phyloP scores from a whole-genome alignment of 2,329 filamentous ascomycete genomes.

The Stachybotrys chartarum region DNA sequence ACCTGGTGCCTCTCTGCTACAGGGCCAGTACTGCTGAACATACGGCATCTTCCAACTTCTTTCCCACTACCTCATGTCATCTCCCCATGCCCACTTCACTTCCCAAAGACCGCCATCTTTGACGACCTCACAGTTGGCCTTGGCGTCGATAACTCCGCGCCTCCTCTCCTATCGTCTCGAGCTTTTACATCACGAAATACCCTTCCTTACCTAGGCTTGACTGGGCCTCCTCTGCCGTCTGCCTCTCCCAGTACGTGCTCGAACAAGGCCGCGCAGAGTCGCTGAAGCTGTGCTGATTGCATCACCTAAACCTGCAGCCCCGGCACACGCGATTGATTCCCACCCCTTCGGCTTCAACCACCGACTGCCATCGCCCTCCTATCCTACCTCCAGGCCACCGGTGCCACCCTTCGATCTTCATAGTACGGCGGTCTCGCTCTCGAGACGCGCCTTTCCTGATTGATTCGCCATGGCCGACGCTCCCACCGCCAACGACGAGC shows the following conservation, averaged over 20 bases:
- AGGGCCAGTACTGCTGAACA: too few species aligned
- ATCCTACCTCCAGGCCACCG: conserved; percentile 11
- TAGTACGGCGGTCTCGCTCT: conserved; percentile 10
- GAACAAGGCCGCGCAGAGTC: conserved; percentile 16
- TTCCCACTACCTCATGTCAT: not conserved
- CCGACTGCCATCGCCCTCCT: conserved; percentile 14
- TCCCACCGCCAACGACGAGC: conserved; percentile 90
- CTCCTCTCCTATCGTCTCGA: not conserved
- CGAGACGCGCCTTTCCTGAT: conserved; percentile 22
- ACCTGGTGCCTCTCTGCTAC: too few species aligned
- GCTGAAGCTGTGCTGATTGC: conserved; percentile 13
- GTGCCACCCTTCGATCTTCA: conserved; percentile 9
- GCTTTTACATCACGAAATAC: too few species aligned
- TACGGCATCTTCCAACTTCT: not conserved
- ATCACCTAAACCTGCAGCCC: conserved; percentile 14
- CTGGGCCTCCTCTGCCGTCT: not conserved
- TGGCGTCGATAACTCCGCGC: not conserved
- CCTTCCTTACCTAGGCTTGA: not conserved
- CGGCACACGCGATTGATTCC: conserved; percentile 15
- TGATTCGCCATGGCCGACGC: conserved; percentile 75
- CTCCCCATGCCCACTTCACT: not conserved
- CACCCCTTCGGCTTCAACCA: conserved; percentile 6
- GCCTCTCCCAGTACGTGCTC: not conserved
- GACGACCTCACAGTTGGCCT: not conserved
- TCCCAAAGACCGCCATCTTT: not conserved